phyloP scores from a whole-genome alignment of 2,329 filamentous ascomycete species.

The Exophiala viscosa region DNA sequence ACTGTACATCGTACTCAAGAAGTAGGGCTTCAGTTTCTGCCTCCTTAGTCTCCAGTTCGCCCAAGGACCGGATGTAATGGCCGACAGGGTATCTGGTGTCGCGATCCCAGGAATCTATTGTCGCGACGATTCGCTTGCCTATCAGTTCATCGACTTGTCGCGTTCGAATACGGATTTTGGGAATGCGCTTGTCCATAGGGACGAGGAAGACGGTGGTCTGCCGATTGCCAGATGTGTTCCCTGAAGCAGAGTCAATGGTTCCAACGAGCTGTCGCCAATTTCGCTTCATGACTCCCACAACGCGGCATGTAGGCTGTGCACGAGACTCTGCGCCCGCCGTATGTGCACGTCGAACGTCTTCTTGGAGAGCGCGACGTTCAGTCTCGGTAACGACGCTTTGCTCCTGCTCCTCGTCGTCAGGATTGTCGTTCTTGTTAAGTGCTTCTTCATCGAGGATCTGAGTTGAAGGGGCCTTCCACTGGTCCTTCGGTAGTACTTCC shows the following conservation, averaged over 20 bases:
- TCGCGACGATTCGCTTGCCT: conserved; percentile 86
- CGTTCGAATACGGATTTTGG: conserved; percentile 90
- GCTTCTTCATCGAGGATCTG: conserved; percentile 94
- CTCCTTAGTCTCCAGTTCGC: conserved; percentile 93
- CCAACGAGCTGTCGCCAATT: conserved; percentile 99
- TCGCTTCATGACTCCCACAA: conserved; percentile 87
- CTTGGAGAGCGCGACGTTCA: conserved; percentile 81
- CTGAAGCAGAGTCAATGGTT: conserved; percentile 70
- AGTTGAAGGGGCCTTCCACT: conserved; percentile 94
- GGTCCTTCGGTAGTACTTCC: conserved; percentile 85
- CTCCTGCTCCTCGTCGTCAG: conserved; percentile 72
- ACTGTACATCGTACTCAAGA: conserved; percentile 95
- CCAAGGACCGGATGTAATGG: conserved; percentile 88
- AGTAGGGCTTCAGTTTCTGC: conserved; percentile 94
- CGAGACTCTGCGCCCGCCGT: conserved; percentile 70
- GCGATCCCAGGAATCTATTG: conserved; percentile 92
- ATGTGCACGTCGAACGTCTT: conserved; percentile 84
- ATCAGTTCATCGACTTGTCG: conserved; percentile 83
- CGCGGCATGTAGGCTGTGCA: conserved; percentile 83
- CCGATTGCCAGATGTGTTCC: conserved; percentile 75
- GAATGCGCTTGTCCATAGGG: conserved; percentile 96
- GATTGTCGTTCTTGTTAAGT: conserved; percentile 88
- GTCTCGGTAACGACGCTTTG: conserved; percentile 80
- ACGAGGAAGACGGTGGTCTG: conserved; percentile 93
- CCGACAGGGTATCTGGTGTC: conserved; percentile 89